These are phyloP conservation scores for Phytopythium sindhum DNA, from an alignment of 352 stramenopile species.

Conservation along the genomic window DNA sequence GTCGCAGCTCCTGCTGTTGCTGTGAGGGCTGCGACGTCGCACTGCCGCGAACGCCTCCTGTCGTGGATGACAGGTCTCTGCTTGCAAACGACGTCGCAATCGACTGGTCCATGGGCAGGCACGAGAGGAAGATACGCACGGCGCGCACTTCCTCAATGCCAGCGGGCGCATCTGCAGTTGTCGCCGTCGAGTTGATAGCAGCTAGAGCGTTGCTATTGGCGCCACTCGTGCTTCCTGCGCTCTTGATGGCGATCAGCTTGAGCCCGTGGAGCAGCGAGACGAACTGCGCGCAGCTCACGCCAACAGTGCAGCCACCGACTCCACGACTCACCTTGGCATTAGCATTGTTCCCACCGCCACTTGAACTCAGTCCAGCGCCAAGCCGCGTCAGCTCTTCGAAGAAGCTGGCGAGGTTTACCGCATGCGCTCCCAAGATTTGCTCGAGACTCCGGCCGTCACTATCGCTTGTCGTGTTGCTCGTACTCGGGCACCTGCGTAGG, in stretches of 20 bases:
- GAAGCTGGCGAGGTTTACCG: conserved; percentile 29
- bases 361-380: conserved; percentile 2
- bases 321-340: not conserved
- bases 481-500: conserved; percentile 14
- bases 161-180: not conserved
- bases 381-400: conserved; percentile 33
- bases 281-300: conserved; percentile 30
- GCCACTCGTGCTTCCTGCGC: not conserved
- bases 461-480: not conserved
- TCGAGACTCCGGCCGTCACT: conserved; percentile 9
- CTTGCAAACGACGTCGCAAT: not conserved
- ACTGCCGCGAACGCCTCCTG: conserved; percentile 4
- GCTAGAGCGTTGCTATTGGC: not conserved
- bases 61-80: not conserved
- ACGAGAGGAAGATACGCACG: conserved; percentile 59
- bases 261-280: conserved; percentile 24
- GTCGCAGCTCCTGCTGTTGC: conserved; percentile 26
- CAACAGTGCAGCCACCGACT: not conserved
- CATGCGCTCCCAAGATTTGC: conserved; percentile 29
- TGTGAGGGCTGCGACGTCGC: not conserved
- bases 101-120: conserved; percentile 27
- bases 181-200: not conserved
- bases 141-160: conserved; percentile 46
- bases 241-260: conserved; percentile 18
- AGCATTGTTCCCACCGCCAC: conserved; percentile 6